A percentile compares a stretch with the other conserved stretches of the same genome.
phyloP scores from a whole-genome alignment of 148 eudicot genomes.

The Rhododendron henanense region DNA sequence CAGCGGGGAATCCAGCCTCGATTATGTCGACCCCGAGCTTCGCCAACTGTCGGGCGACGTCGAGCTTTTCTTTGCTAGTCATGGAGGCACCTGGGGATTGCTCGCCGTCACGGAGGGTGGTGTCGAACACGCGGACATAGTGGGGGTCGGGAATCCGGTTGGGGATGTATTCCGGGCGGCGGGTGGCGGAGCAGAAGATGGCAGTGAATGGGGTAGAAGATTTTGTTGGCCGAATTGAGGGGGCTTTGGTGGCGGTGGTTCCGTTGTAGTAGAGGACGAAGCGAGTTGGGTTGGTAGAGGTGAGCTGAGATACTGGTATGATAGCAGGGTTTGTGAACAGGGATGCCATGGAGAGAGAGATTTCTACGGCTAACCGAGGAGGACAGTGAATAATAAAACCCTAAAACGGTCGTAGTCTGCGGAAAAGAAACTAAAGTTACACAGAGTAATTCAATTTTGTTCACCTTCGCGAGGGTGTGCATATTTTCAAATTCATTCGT shows the following conservation, averaged over 20 bases:
- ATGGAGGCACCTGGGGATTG: slow-evolving; percentile 96
- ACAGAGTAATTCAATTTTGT: too few species aligned
- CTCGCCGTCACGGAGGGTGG: slow-evolving; percentile 93
- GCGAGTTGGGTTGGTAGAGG: slow-evolving; percentile 7
- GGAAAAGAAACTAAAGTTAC: too few species aligned
- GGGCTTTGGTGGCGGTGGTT: not conserved
- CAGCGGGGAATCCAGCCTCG: slow-evolving; percentile 91
- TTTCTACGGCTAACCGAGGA: too few species aligned
- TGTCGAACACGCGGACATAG: slow-evolving; percentile 81
- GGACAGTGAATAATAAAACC: too few species aligned
- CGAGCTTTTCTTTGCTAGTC: slow-evolving; percentile 80
- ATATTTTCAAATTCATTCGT: too few species aligned
- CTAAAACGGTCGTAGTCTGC: too few species aligned
- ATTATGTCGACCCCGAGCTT: slow-evolving; percentile 82
- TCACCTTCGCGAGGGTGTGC: too few species aligned
- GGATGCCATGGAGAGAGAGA: slow-evolving; percentile 18
- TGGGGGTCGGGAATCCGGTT: slow-evolving; percentile 60
- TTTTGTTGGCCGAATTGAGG: not conserved
- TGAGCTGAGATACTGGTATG: not conserved
- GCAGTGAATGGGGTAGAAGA: slow-evolving; percentile 3
- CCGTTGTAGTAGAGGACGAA: not conserved
- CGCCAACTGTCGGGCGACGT: slow-evolving; percentile 69
- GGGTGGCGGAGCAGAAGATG: slow-evolving; percentile 15
- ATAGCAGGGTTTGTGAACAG: slow-evolving; percentile 11
- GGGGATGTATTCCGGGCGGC: slow-evolving; percentile 65